Evolutionary conservation across 352 stramenopile species (phyloP), one percentile per base, ranked within the genome.

Genomic region (Globisporangium cederbergense): DNA sequence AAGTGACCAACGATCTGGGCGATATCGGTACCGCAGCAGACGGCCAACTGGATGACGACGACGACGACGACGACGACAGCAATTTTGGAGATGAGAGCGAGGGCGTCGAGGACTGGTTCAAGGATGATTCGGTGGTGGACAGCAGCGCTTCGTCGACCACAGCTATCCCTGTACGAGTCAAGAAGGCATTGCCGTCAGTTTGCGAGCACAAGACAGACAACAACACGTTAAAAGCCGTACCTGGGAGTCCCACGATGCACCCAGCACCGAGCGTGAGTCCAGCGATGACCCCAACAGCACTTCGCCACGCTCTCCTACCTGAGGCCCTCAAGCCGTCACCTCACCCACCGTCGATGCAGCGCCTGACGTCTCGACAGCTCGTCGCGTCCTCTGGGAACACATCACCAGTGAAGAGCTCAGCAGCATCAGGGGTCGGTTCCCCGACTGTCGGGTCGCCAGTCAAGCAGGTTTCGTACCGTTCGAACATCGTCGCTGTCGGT

Each of bases 51-150:
- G 65, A 20, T 1, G 78, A 51, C 20, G 66, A 73, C 4, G 66
- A 74, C 5, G 72, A 58, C 14, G 54, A 66, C 20, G 74, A 70
- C 18, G 68, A 72, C 36, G 70, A 76, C n/a, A 71, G 75, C 51
- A 71, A 67, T 22, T 73, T 56, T 22, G 66, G 61, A 10, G 73
- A 73, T 47, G 74, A 65, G 4, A 72, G 68, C n/a, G 78, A 78
- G 36, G 74, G 64, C 14, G 51, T 91, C 53, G 66, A 81, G 10
- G 82, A 91, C 60, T 91, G 80, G 82, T 69, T 91, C 13, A 69
- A 81, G 2, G 64, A 34, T 49, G 58, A 72, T 3, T 45, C 50
- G 3, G 20, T 43, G 11, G 16, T 9, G n/a, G 13, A 43, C 1
- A 49, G 28, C 3, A 1, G 38, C 0, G 34, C 7, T 36, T 5